phyloP scores from a whole-genome alignment of 139 green algal species.

The Micractinium conductrix region DNA sequence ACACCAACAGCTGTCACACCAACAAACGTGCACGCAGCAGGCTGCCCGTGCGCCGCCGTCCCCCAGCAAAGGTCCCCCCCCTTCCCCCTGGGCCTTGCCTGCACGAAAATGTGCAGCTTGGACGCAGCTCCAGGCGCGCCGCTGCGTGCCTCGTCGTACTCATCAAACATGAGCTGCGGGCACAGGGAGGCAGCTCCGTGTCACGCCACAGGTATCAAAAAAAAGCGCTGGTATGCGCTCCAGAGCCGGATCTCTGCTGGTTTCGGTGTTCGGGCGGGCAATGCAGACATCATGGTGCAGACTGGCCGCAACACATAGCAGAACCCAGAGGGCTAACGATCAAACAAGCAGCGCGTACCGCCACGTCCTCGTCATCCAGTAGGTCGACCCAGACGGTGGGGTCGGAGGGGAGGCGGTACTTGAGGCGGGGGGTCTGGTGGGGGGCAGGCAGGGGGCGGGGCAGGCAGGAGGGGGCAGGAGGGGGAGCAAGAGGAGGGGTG shows the following conservation, averaged over 20 bases:
- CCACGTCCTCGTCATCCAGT: constrained; percentile 70
- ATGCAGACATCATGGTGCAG: too few relatives aligned
- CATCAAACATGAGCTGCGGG: constrained; percentile 74
- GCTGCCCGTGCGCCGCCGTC: too few relatives aligned
- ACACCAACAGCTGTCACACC: too few relatives aligned
- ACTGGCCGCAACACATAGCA: too few relatives aligned
- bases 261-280: too few relatives aligned
- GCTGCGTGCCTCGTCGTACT: constrained; percentile 47
- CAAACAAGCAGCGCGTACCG: not conserved
- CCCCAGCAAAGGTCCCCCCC: not conserved
- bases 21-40: too few relatives aligned
- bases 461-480: not conserved
- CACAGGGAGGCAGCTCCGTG: not conserved
- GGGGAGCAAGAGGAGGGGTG: not conserved
- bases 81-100: not conserved
- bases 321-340: too few relatives aligned
- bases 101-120: constrained; percentile 61
- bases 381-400: constrained; percentile 68
- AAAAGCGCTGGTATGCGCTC: not conserved
- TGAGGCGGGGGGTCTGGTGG: constrained; percentile 48
- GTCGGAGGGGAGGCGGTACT: constrained; percentile 72
- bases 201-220: too few relatives aligned
- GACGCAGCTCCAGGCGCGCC: not conserved
- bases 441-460: not conserved
- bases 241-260: not conserved